A percentile compares a stretch with the other conserved stretches of the same genome.
Conservation (phyloP, 2,329 filamentous ascomycete genomes). For the Fusarium napiforme region DNA sequence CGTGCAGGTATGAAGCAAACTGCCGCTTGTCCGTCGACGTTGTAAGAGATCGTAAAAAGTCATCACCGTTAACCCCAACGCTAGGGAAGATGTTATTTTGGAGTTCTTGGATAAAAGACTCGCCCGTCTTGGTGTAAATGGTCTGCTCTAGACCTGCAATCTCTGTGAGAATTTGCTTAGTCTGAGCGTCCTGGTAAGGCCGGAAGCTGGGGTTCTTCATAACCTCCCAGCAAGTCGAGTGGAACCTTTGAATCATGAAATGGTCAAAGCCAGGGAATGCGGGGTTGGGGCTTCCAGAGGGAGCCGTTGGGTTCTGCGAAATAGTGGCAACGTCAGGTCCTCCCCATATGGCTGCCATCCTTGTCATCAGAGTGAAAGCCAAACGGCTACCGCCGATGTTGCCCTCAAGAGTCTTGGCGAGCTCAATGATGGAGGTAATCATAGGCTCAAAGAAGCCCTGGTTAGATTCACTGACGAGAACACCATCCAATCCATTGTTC, state of each 20-base stretch:
- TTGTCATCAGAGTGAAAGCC: slow-evolving; percentile 82
- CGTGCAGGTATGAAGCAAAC: slow-evolving; percentile 72
- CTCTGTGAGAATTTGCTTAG: slow-evolving; percentile 87
- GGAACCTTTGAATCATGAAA: slow-evolving; percentile 91
- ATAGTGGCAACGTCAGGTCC: slow-evolving; percentile 79
- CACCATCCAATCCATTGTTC: slow-evolving; percentile 87
- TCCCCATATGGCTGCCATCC: slow-evolving; percentile 90
- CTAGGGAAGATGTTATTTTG: slow-evolving; percentile 71
- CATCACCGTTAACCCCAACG: slow-evolving; percentile 71
- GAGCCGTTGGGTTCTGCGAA: slow-evolving; percentile 60
- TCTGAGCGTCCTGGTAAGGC: slow-evolving; percentile 83
- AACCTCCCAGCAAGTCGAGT: slow-evolving; percentile 89
- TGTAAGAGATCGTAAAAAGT: slow-evolving; percentile 69
- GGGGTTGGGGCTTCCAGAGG: slow-evolving; percentile 63
- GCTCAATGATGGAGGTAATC: slow-evolving; percentile 84
- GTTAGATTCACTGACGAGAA: slow-evolving; percentile 90
- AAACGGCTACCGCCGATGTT: slow-evolving; percentile 72
- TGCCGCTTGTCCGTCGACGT: slow-evolving; percentile 69
- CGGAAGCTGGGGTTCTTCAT: slow-evolving; percentile 83
- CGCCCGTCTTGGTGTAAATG: slow-evolving; percentile 90
- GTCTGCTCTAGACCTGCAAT: slow-evolving; percentile 87
- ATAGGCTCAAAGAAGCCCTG: slow-evolving; percentile 90
- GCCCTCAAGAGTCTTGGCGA: slow-evolving; percentile 79
- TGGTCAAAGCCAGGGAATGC: slow-evolving; percentile 87
- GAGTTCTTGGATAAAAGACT: slow-evolving; percentile 78